These are phyloP conservation scores for Ballota nigra DNA, from an alignment of 257 asterid genomes.

Conservation along the genomic window DNA sequence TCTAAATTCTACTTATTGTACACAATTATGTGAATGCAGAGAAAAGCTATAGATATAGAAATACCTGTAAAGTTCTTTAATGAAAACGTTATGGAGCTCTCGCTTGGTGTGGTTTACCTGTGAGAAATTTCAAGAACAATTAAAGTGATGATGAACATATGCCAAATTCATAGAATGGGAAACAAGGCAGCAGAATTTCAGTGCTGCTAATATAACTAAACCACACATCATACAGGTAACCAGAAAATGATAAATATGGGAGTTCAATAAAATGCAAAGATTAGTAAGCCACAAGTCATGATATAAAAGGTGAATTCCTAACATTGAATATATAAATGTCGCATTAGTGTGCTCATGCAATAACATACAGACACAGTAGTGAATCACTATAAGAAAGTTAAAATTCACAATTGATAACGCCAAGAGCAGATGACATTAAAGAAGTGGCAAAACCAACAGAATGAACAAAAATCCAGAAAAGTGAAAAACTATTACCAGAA, in stretches of 20 bases:
- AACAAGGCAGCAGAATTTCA: neutral
- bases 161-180: neutral
- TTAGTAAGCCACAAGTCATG: neutral
- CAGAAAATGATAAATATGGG: neutral
- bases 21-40: neutral
- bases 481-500: slow-evolving; percentile 54
- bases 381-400: neutral
- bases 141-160: slow-evolving; percentile 4
- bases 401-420: neutral
- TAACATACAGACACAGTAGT: neutral
- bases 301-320: neutral
- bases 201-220: neutral
- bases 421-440: neutral
- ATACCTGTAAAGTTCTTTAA: slow-evolving; percentile 78
- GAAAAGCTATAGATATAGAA: neutral
- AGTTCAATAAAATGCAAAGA: neutral
- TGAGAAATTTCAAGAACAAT: slow-evolving; percentile 14
- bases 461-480: slow-evolving; percentile 1
- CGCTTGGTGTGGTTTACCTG: slow-evolving; percentile 92
- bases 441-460: neutral
- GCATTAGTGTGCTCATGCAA: neutral
- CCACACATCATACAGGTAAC: neutral
- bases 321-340: neutral
- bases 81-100: slow-evolving; percentile 82
- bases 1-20: slow-evolving; percentile 6